Conservation (phyloP, 805 yeast species). For the Candida caryicola region DNA sequence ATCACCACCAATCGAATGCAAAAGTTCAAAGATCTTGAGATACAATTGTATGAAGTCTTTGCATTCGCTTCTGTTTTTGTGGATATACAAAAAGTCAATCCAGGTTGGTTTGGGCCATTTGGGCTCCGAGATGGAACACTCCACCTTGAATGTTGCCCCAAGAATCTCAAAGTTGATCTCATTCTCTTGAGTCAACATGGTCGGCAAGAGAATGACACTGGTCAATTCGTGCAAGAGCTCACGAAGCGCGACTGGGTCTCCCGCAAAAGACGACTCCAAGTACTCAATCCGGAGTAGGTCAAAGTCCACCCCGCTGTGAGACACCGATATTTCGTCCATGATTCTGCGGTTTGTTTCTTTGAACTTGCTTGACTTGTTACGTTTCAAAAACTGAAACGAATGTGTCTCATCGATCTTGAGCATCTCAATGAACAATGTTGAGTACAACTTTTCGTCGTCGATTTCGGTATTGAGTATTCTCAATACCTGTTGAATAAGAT, state of each 20-base stretch:
- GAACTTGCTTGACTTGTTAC: constrained; percentile 20
- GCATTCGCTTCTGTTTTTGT: constrained; percentile 26
- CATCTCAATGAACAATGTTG: constrained; percentile 31
- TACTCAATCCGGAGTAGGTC: constrained; percentile 33
- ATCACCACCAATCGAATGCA: constrained; percentile 8
- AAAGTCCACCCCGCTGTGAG: constrained; percentile 22
- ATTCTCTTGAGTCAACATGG: constrained; percentile 14
- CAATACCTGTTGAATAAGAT: constrained; percentile 6
- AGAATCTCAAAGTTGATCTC: constrained; percentile 25
- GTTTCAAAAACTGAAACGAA: constrained; percentile 32
- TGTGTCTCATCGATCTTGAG: constrained; percentile 25
- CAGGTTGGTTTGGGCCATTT: constrained; percentile 39
- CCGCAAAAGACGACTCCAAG: constrained; percentile 28
- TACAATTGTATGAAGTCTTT: constrained; percentile 26
- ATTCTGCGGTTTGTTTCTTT: constrained; percentile 28
- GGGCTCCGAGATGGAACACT: constrained; percentile 25
- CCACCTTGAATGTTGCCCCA: constrained; percentile 25
- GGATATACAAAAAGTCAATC: constrained; percentile 32
- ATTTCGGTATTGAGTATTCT: constrained; percentile 15
- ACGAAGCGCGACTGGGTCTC: constrained; percentile 12
- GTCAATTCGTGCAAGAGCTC: constrained; percentile 29
- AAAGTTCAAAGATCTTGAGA: constrained; percentile 33
- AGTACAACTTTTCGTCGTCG: constrained; percentile 23
- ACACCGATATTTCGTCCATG: constrained; percentile 26
- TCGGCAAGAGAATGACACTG: constrained; percentile 14